phyloP scores from a whole-genome alignment of 139 green algal species.

The Coelastrella sp. region DNA sequence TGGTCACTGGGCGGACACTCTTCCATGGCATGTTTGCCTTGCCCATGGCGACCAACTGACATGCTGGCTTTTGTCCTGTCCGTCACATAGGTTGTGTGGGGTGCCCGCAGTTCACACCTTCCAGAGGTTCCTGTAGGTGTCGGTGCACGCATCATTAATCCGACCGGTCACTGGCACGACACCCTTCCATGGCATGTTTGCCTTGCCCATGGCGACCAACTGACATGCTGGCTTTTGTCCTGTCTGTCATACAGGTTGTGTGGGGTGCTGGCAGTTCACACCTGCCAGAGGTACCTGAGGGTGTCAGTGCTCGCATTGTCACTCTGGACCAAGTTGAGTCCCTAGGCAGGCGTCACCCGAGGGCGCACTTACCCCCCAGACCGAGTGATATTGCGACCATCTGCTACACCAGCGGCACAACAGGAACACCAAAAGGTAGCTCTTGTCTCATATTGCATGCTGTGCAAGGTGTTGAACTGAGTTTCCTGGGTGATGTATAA shows the following conservation, averaged over 20 bases:
- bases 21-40: too few relatives aligned
- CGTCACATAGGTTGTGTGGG: slow-evolving; percentile 80
- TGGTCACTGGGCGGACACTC: too few relatives aligned
- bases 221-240: too few relatives aligned
- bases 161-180: too few relatives aligned
- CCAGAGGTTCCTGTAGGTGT: slow-evolving; percentile 63
- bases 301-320: slow-evolving; percentile 59
- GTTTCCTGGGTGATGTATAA: too few relatives aligned
- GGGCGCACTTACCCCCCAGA: slow-evolving; percentile 85
- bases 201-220: too few relatives aligned
- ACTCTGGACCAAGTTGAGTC: slow-evolving; percentile 68
- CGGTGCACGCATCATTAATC: slow-evolving; percentile 60
- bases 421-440: slow-evolving; percentile 88
- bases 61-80: too few relatives aligned
- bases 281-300: slow-evolving; percentile 67
- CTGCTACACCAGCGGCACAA: slow-evolving; percentile 97
- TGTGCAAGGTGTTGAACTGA: too few relatives aligned
- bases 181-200: too few relatives aligned
- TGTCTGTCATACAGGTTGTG: slow-evolving; percentile 62
- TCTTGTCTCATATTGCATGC: too few relatives aligned
- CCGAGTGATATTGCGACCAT: slow-evolving; percentile 90
- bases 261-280: slow-evolving; percentile 56
- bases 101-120: slow-evolving; percentile 53
- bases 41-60: too few relatives aligned
- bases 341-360: slow-evolving; percentile 77